Evolutionary conservation across 352 stramenopile genomes (phyloP), one percentile per base, ranked within the genome.

Genomic region (Elongisporangium prolatum): DNA sequence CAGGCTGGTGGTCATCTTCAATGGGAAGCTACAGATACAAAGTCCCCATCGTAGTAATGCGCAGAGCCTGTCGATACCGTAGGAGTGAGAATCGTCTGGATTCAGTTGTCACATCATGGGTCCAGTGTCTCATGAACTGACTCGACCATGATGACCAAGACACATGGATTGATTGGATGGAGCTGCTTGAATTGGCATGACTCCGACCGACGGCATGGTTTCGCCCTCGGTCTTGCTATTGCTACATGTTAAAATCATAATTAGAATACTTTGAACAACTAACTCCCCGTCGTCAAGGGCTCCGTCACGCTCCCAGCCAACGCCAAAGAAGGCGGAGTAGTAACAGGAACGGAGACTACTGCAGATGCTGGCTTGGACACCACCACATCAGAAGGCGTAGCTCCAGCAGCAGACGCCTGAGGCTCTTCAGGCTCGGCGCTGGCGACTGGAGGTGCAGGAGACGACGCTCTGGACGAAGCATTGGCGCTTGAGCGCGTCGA

Each of bases 401-500:
- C 28, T 40, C 28, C 28, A 40, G 28, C 28, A 40, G 28, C 28
- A 40, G 28, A 40, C 28, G 28, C 9, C 28, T 40, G 28, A 13
- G 28, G 4, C 28, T 40, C 28, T 40, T 40, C 28, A 40, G 28
- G 2, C 5, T 40, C 28, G 5, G 28, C 2, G 8, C 28, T 40
- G 4, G 28, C 28, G 28, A 40, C 28, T 13, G 28, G 5, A 5
- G 28, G 28, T 9, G 28, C 28, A 9, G 28, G 28, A 13, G 28
- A 40, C 28, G 28, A 40, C 28, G 28, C 28, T 40, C 28, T 40
- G 28, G 28, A 40, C 48, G 74, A 56, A 40, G 69, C 52, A 51
- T 65, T 67, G 62, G 74, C 54, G 25, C 60, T 50, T 28, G 62
- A 57, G 1, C 71, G 76, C 18, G 74, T 76, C 28, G 79, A 75